Evolutionary conservation across 192 early-diverging fungal genomes (phyloP).

Genomic region (Backusella westeae): DNA sequence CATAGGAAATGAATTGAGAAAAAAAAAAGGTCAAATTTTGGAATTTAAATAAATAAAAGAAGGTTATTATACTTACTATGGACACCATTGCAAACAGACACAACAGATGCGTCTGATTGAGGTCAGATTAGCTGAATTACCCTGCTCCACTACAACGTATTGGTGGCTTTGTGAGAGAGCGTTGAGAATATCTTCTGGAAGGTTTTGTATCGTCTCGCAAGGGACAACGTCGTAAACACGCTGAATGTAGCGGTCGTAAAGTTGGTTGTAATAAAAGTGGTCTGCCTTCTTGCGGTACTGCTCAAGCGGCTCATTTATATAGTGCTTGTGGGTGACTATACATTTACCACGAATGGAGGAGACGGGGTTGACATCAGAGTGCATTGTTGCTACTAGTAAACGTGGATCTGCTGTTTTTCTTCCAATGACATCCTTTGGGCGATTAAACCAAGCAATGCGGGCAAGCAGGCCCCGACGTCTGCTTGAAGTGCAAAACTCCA

Average conservation of each 20-base stretch:
- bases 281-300: constrained; percentile 59
- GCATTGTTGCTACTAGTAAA: constrained; percentile 82
- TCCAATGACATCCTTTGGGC: constrained; percentile 71
- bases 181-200: constrained; percentile 68
- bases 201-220: constrained; percentile 71
- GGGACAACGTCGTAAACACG: constrained; percentile 88
- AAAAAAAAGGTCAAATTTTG: not conserved
- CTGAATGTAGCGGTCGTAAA: constrained; percentile 89
- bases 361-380: constrained; percentile 82
- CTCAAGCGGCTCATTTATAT: constrained; percentile 61
- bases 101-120: constrained; percentile 66
- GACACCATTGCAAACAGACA: constrained; percentile 73
- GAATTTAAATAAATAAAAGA: constrained; percentile 19
- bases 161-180: constrained; percentile 68
- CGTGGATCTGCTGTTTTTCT: constrained; percentile 69
- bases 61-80: constrained; percentile 35
- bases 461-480: constrained; percentile 53
- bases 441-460: constrained; percentile 71
- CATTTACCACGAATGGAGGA: constrained; percentile 82
- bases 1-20: not conserved
- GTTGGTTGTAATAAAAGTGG: constrained; percentile 83
- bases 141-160: constrained; percentile 84
- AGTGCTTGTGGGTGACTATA: constrained; percentile 63
- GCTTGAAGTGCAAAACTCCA: constrained; percentile 67
- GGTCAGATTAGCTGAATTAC: constrained; percentile 76